Evolutionary conservation across 345 rosid species (phyloP), one percentile per base, ranked within the genome.

Genomic region (Citrus maxima): DNA sequence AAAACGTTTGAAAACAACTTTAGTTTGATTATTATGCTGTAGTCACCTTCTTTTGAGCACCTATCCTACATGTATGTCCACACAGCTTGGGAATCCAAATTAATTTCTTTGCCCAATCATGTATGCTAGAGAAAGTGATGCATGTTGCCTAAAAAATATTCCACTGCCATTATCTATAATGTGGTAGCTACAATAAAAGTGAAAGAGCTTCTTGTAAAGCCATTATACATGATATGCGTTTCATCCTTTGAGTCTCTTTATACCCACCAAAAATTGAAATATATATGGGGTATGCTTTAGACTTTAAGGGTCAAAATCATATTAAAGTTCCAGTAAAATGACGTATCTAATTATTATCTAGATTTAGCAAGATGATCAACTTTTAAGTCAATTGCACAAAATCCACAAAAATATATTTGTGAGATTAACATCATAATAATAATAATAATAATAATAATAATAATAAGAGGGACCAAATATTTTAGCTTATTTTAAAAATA

Each of bases 61-160:
- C 65, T n/a, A n/a, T n/a, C n/a, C n/a, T 30, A 67, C 54, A 60
- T 28, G 27, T 12, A 46, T 65, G 72, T 78, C 78, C 72, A 79
- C 72, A 74, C 63, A 69, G 59, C 18, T 72, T 75, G 79, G 83
- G 82, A 85, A 82, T 84, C 85, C 14, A 21, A 59, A 13, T 70
- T 60, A 38, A 7, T 46, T 81, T 78, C 77, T 68, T 85, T 68
- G 67, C 51, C 30, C 55, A 77, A 71, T 79, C 54, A 80, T 54
- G 4, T 54, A 54, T 76, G 77, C 27, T 10, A 54, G 56, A 40
- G 79, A 55, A 80, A 77, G 82, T 71, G 76, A 81, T 18, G 7
- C 22, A 18, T 76, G 66, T 25, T 77, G 66, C 38, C 37, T 18
- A 25, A 67, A 63, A 56, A 21, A 22, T 37, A 55, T 67, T 77